Base-by-base conservation (phyloP, 805 yeast genomes). In the Kuraishia piskuri region DNA sequence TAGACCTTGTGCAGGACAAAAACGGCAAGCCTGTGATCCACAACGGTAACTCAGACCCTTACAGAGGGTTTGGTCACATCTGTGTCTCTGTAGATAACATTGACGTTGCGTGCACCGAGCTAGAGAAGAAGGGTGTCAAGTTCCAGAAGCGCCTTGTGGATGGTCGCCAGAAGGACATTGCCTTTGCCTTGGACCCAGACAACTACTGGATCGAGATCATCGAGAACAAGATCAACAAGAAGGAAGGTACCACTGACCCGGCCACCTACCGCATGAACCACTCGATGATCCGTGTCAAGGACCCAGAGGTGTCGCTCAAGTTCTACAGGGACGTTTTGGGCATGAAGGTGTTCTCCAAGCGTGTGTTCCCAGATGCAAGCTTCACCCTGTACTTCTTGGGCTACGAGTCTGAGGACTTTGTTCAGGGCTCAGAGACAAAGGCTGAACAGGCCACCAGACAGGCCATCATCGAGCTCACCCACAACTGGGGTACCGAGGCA, bases 131-230 rank as follows among this genome's bases (percentile, higher is more conserved):
- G 49, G 87, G 85, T 21, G 97, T 86, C 53, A 66, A 70, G 51
- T 92, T 92, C 75, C 81, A 91, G 71, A 94, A 92, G 76, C 88
- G 76, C 64, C 74, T 91, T 59, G 69, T 80, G 44, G 98, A 92
- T 65, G 99, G 99, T 40, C 83, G 97, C 70, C 96, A 89, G 71
- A 84, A 83, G 69, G 78, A 90, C 68, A 91, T 94, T 72, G 98
- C 98, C 0, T 94, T 92, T 69, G 96, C 86, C 6, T 78, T 91
- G 60, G 99, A 94, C 64, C 97, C 98, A 6, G 92, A 92, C 70
- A 94, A 94, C 61, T 94, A 94, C 73, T 92, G 99, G 99, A 80
- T 92, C 62, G 99, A 92, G 75, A 72, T 92, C 63, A 80, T 92
- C 59, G 83, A 82, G 63, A 84, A 79, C 60, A 75, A 71, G 20